phyloP scores from a whole-genome alignment of 768 basidiomycete genomes.

The Podaxis rugospora region DNA sequence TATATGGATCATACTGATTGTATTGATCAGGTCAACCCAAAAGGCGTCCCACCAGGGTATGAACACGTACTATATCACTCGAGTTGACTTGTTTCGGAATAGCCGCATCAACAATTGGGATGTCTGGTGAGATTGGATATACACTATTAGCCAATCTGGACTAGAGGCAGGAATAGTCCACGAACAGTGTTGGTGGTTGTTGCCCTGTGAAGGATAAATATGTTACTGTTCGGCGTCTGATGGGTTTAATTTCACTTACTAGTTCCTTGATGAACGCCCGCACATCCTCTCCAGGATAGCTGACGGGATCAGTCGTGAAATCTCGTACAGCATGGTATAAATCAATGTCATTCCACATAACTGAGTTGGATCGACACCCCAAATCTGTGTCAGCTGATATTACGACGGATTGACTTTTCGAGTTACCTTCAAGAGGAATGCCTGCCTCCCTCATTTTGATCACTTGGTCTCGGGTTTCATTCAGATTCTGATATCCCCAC shows the following conservation, averaged over 20 bases:
- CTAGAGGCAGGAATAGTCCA: background rate
- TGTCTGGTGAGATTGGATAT: slow-evolving; percentile 34
- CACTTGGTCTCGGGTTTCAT: slow-evolving; percentile 52
- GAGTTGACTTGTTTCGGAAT: slow-evolving; percentile 52
- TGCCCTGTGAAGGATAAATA: slow-evolving; percentile 7
- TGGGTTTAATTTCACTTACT: slow-evolving; percentile 32
- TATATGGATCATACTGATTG: slow-evolving; percentile 62
- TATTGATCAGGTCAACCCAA: background rate
- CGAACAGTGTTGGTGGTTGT: slow-evolving; percentile 46
- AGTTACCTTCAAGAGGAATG: slow-evolving; percentile 71
- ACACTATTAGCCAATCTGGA: background rate
- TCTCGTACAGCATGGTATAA: slow-evolving; percentile 65
- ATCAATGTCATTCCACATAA: slow-evolving; percentile 81
- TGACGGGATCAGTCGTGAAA: slow-evolving; percentile 65
- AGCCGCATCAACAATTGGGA: slow-evolving; percentile 69
- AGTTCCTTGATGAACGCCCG: slow-evolving; percentile 49
- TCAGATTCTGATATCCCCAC: slow-evolving; percentile 43
- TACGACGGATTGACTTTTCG: slow-evolving; percentile 7
- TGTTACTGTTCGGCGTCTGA: background rate
- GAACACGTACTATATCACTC: slow-evolving; percentile 53
- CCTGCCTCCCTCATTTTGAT: slow-evolving; percentile 54
- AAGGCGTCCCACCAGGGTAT: background rate
- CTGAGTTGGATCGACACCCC: slow-evolving; percentile 24
- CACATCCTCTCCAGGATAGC: slow-evolving; percentile 53
- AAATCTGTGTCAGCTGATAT: slow-evolving; percentile 2